Base-by-base conservation (phyloP, 2,329 filamentous ascomycete genomes). In the Cordyceps cateniannulata region DNA sequence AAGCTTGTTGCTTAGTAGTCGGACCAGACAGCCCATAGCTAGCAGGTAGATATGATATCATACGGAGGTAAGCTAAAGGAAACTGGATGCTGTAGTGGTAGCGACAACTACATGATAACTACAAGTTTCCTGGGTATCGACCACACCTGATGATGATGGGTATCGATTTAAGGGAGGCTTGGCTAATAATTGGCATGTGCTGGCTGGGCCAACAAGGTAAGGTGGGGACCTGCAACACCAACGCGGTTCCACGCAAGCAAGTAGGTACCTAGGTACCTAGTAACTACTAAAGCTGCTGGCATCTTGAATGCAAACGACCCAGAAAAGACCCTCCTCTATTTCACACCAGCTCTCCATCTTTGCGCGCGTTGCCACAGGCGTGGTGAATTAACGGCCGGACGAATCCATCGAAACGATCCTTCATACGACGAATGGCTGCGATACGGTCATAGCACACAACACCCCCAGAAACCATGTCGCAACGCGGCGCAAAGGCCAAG, bases 191-290 rank as follows among this genome's bases (percentile, higher is more conserved):
- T 16, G 38, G 25, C 18, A 47, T 16, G 32, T 25, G 18, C 18
- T 29, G 48, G 25, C 10, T 32, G 32, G 24, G 32, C 45, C 38
- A 58, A 35, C 38, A 59, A 52, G 56, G 56, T 59, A 51, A 45
- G 56, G 48, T 59, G 56, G 48, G 48, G 27, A 57, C 25, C 27
- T 3, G 24, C 20, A 20, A 40, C 16, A 24, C 54, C 44, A 42
- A 52, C 56, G 56, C 56, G 56, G 56, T 52, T 45, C 56, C 48
- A 59, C 56, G 56, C n/a, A 24, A n/a, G n/a, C n/a, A n/a, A n/a
- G n/a, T n/a, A n/a, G n/a, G n/a, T n/a, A n/a, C n/a, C n/a, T n/a
- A n/a, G n/a, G n/a, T n/a, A n/a, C n/a, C n/a, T n/a, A n/a, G n/a
- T n/a, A n/a, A 32, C 35, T 51, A 2, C 44, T 24, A 20, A 18